Conservation (phyloP, 2,329 filamentous ascomycete genomes). For the Aureobasidium sp. region DNA sequence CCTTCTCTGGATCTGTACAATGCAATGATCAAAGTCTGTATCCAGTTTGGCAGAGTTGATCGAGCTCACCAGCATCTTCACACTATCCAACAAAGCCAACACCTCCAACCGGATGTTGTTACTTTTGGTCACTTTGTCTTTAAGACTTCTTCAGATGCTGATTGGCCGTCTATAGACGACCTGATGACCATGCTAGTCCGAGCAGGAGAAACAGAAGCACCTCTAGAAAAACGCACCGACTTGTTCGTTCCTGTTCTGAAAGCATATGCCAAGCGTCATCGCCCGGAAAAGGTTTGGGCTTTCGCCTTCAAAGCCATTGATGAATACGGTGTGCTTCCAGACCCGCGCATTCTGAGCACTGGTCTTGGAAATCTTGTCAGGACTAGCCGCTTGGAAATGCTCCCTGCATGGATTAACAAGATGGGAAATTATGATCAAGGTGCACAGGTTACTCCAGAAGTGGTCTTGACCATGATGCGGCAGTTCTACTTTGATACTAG, state of each 20-base stretch:
- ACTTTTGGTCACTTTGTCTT: slow-evolving; percentile 9
- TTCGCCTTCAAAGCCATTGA: slow-evolving; percentile 20
- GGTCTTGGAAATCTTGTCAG: slow-evolving; percentile 19
- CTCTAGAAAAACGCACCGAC: not conserved
- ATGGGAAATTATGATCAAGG: slow-evolving; percentile 13
- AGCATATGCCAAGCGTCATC: slow-evolving; percentile 16
- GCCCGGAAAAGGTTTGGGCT: slow-evolving; percentile 17
- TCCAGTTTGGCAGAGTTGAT: not conserved
- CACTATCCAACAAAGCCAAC: not conserved
- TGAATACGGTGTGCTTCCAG: slow-evolving; percentile 18
- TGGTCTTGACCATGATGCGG: slow-evolving; percentile 18
- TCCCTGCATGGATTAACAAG: slow-evolving; percentile 20
- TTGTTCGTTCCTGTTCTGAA: slow-evolving; percentile 3
- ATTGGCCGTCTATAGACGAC: slow-evolving; percentile 12
- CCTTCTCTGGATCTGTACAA: slow-evolving; percentile 1
- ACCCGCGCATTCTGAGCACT: slow-evolving; percentile 17
- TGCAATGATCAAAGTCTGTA: slow-evolving; percentile 1
- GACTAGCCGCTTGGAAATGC: slow-evolving; percentile 13
- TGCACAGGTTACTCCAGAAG: slow-evolving; percentile 14
- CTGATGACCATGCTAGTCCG: slow-evolving; percentile 8
- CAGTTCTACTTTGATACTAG: slow-evolving; percentile 19
- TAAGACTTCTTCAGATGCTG: slow-evolving; percentile 11
- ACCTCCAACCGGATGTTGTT: not conserved
- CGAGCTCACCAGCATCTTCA: not conserved
- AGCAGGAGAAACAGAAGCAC: not conserved